Evolutionary conservation across 805 yeast genomes (phyloP).

Genomic region (Isabelozyma gotoi): DNA sequence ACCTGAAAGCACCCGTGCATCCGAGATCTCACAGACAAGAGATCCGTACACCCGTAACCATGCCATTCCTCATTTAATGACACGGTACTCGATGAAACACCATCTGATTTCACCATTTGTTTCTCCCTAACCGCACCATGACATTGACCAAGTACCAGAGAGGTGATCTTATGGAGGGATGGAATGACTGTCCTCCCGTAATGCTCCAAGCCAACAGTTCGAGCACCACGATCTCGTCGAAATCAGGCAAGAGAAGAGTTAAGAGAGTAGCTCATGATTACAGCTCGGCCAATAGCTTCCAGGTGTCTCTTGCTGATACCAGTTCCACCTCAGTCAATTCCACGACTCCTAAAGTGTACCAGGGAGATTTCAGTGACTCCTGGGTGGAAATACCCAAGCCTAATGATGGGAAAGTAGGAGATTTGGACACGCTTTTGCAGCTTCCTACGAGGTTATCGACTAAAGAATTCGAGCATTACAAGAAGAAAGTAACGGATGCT

Average conservation of each 20-base stretch:
- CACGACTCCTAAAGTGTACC: not conserved
- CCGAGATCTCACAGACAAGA: not conserved
- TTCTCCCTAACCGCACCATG: slow-evolving; percentile 11
- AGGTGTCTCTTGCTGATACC: slow-evolving; percentile 1
- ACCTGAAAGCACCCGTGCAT: not conserved
- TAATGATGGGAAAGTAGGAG: not conserved
- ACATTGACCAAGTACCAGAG: slow-evolving; percentile 35
- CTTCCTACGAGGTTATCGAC: slow-evolving; percentile 31
- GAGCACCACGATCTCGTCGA: slow-evolving; percentile 3
- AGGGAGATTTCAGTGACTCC: not conserved
- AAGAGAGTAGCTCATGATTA: slow-evolving; percentile 8
- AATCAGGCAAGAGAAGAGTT: slow-evolving; percentile 10
- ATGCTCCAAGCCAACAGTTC: slow-evolving; percentile 12
- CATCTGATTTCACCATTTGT: not conserved
- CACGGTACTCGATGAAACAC: not conserved
- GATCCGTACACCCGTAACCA: not conserved
- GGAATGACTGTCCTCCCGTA: slow-evolving; percentile 61
- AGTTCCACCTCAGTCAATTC: not conserved
- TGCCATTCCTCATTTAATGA: not conserved
- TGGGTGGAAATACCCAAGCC: not conserved
- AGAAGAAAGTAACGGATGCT: slow-evolving; percentile 30
- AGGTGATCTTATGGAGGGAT: slow-evolving; percentile 47
- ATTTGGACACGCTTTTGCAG: slow-evolving; percentile 14
- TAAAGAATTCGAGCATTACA: slow-evolving; percentile 45
- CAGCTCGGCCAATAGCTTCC: not conserved